Base-by-base conservation (phyloP, 2,329 filamentous ascomycete species). In the Fusarium nelsonii region DNA sequence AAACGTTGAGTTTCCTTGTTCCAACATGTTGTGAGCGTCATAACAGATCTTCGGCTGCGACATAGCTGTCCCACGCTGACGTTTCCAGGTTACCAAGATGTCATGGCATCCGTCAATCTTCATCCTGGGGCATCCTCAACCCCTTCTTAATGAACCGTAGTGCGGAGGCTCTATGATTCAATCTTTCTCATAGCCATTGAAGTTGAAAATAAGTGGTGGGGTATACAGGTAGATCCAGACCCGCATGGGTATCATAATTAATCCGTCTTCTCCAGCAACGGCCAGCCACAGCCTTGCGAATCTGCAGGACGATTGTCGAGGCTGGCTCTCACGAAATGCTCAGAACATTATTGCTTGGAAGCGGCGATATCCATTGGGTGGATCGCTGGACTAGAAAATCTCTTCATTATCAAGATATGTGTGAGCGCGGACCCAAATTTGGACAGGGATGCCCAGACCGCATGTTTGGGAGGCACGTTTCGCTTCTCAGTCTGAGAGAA, bases 381-480 rank as follows among this genome's bases (percentile, higher is more conserved):
- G 71, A 74, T 65, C 71, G 56, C 63, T 46, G 59, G 68, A 64
- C 55, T 68, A n/a, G 65, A 62, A 74, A 74, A 74, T 53, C 62
- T 69, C 66, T 70, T 68, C 59, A 50, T 60, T 44, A 60, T 69
- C 49, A 49, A 43, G 54, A 57, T 67, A 45, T 50, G 33, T 34
- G 63, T 58, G 58, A 57, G 63, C 54, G 58, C 56, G 63, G 59
- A 48, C 44, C 71, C 54, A 48, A 61, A 49, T 52, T 44, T 63
- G 40, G 60, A 62, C 72, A 74, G 70, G 72, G 72, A 72, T 74
- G 56, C 60, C 67, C 41, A 65, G 72, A 72, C 72, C 69, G 64
- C 72, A 70, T 63, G 63, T 72, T 74, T 54, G 57, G 51, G 53
- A 57, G 45, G 62, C 56, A 60, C 51, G 65, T 41, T 72, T 72